Evolutionary conservation across 2,329 filamentous ascomycete genomes (phyloP), one percentile per base, ranked within the genome.

Genomic region (Colletotrichum paranaense): DNA sequence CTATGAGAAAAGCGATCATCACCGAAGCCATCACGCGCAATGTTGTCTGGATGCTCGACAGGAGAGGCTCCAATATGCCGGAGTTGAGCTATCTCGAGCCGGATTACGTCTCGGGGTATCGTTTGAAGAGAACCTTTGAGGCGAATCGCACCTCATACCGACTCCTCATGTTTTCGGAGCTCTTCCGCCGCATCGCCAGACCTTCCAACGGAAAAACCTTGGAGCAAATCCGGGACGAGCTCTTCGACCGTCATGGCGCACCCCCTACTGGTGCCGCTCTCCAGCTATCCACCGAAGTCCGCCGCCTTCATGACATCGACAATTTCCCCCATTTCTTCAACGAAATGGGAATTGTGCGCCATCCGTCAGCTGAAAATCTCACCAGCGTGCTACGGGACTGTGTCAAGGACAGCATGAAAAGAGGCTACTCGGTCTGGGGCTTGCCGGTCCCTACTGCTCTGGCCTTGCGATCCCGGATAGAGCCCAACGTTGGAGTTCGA

Each of bases 101-200:
- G 0, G 78, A 81, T 28, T 72, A 75, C 0, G 74, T 85, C 19
- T 88, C 86, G 2, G 70, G 80, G 1, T 88, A 88, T 75, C 86
- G 87, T 11, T 81, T 89, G 0, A 72, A 80, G 58, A 82, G 83
- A 75, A 88, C 86, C 0, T 89, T 87, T 76, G 77, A 82, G 16
- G 86, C 84, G 16, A 84, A 81, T 24, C 81, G 79, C 32, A 87
- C 85, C 1, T 87, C 85, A 0, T 88, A 88, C 76, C 83, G 86
- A 2, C 82, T 88, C 4, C 81, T 89, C 30, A 88, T 89, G 86
- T 88, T 89, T 79, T 83, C 85, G 11, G 86, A 86, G 68, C 80
- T 88, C 16, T 88, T 89, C 78, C 84, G 84, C 11, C 82, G 79
- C 60, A 84, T 82, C 0, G 86, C 84, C 4, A 82, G 86, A 3